A percentile compares a stretch with the other conserved stretches of the same genome.
Conservation (phyloP, 1,284 basidiomycete species). For the Malassezia yamatoensis region DNA sequence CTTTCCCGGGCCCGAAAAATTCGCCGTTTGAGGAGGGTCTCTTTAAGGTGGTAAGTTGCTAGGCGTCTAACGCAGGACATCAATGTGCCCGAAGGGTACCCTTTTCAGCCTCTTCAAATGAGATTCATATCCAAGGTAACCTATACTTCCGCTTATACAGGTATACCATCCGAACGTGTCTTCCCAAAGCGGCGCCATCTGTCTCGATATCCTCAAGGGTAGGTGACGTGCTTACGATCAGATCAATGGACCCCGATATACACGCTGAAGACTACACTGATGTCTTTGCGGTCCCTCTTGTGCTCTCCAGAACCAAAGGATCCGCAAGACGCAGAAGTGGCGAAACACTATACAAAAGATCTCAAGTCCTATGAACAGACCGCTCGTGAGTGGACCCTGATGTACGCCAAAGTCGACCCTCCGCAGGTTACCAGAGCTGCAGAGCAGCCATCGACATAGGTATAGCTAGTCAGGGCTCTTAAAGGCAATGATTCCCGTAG, state of each 20-base stretch:
- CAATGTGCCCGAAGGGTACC: conserved; percentile 79
- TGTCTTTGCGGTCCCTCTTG: conserved; percentile 87
- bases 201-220: conserved; percentile 72
- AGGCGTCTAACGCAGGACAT: conserved; percentile 61
- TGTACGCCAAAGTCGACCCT: conserved; percentile 29
- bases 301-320: conserved; percentile 93
- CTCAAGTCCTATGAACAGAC: conserved; percentile 79
- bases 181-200: conserved; percentile 82
- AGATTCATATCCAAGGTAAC: conserved; percentile 53
- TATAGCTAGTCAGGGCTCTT: too few species aligned
- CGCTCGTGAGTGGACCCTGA: conserved; percentile 68
- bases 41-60: conserved; percentile 69
- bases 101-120: conserved; percentile 97
- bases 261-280: conserved; percentile 90
- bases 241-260: conserved; percentile 49
- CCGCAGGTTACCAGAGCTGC: not conserved
- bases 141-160: conserved; percentile 50
- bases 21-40: conserved; percentile 89
- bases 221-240: conserved; percentile 54
- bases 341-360: conserved; percentile 87
- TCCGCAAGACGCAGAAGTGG: conserved; percentile 86
- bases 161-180: conserved; percentile 95
- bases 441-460: not conserved
- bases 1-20: conserved; percentile 50
- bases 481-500: too few species aligned